Evolutionary conservation across 2,329 filamentous ascomycete species (phyloP).

Genomic region (Sporothrix brunneoviolacea): DNA sequence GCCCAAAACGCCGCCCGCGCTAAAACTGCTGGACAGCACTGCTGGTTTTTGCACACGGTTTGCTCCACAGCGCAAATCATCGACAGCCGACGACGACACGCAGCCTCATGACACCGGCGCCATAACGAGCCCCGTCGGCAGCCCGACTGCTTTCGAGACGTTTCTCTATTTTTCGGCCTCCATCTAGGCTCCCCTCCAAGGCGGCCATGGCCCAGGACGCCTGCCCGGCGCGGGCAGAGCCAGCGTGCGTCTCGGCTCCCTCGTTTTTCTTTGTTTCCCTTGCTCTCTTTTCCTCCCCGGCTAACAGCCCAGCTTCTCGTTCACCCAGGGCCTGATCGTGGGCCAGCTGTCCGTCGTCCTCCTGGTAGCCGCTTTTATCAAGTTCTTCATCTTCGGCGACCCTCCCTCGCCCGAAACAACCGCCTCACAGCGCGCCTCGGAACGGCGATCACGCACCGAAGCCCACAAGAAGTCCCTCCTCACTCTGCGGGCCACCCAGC

Average conservation of each 20-base stretch:
- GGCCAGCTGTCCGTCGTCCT: slow-evolving; percentile 90
- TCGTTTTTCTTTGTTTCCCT: not conserved
- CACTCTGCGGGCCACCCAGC: slow-evolving; percentile 45
- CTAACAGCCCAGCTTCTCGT: slow-evolving; percentile 59
- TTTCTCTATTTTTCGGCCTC: not conserved
- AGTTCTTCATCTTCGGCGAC: slow-evolving; percentile 99
- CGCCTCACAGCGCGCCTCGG: slow-evolving; percentile 66
- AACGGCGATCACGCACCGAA: slow-evolving; percentile 65
- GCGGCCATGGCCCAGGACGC: slow-evolving; percentile 33
- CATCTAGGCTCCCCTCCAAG: not conserved
- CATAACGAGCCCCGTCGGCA: slow-evolving; percentile 9
- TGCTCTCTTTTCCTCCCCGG: not conserved
- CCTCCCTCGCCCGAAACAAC: slow-evolving; percentile 76
- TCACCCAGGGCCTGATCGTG: slow-evolving; percentile 87
- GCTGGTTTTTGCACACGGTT: slow-evolving; percentile 10
- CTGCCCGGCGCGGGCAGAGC: slow-evolving; percentile 38
- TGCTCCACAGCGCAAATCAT: not conserved
- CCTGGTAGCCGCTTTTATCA: slow-evolving; percentile 90
- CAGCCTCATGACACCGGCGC: slow-evolving; percentile 7
- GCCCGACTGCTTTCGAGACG: not conserved
- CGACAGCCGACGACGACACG: not conserved
- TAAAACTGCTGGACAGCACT: slow-evolving; percentile 6
- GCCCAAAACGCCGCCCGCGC: not conserved
- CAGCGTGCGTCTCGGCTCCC: slow-evolving; percentile 33
- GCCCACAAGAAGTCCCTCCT: slow-evolving; percentile 71